Evolutionary conservation across 2,329 filamentous ascomycete genomes (phyloP).

Genomic region (Xylariaceae sp.): DNA sequence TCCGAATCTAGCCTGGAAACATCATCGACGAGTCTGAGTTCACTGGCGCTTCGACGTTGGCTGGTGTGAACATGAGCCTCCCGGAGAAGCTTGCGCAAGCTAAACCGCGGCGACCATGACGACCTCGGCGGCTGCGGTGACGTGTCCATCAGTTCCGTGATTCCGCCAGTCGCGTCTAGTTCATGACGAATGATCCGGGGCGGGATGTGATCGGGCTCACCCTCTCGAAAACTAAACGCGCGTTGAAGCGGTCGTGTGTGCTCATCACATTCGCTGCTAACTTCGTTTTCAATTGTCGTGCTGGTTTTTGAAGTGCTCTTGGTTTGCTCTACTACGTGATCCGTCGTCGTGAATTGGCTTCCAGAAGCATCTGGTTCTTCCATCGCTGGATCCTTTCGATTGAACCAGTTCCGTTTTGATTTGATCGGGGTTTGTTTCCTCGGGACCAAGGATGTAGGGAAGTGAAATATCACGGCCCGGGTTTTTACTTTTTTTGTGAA

Average conservation of each 20-base stretch:
- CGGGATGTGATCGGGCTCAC: conserved; percentile 9
- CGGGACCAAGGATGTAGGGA: neutral
- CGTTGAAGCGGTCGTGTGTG: conserved; percentile 2
- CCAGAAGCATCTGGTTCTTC: conserved; percentile 1
- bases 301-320: neutral
- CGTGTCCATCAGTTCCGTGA: conserved; percentile 19
- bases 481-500: neutral
- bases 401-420: neutral
- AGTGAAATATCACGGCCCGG: neutral
- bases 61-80: neutral
- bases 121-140: conserved; percentile 1
- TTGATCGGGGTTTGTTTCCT: neutral
- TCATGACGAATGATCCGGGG: neutral
- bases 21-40: neutral
- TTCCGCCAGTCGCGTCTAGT: conserved; percentile 8
- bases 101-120: too few species aligned
- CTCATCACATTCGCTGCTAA: neutral
- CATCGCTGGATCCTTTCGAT: neutral
- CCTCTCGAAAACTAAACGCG: conserved; percentile 12
- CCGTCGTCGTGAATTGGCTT: conserved; percentile 1
- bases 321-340: conserved; percentile 6
- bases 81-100: too few species aligned
- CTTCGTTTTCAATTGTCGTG: neutral
- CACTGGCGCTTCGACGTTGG: neutral
- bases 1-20: too few species aligned